Evolutionary conservation across 2,329 filamentous ascomycete species (phyloP), one percentile per base, ranked within the genome.

Genomic region (Botrytis deweyae): DNA sequence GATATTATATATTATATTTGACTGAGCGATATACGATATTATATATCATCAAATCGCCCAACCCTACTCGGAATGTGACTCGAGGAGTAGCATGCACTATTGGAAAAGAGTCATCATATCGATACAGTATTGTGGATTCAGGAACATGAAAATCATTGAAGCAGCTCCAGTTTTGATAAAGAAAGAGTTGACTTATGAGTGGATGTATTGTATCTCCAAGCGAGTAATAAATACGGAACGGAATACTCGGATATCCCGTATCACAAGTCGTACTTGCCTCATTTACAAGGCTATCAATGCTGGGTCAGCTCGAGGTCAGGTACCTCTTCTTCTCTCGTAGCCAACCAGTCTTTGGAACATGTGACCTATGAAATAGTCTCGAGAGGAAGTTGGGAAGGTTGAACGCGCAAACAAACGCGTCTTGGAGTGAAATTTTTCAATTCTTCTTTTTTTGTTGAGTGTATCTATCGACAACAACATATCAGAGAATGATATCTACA

Each of bases 361-460:
- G 38, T 64, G 62, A 64, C 62, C 59, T 36, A n/a, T 42, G 61
- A 40, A 33, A 33, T 33, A 29, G 61, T 29, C 61, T 42, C 9
- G 59, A 33, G 16, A 22, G 20, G 33, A 38, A 40, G 59, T 9
- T 12, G 33, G 22, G 38, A 33, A 52, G 44, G 20, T 38, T 38
- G 64, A 49, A 66, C 64, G 64, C 44, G 64, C 29, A 38, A 38
- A 52, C 44, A 66, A 49, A 66, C 64, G 64, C 44, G 64, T 66
- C 44, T 49, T 38, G 29, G 12, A 40, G n/a, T n/a, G 44, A 16
- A 52, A 49, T 10, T 49, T 49, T 52, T n/a, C 64, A 66, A 38
- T 1, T 33, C 46, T 36, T n/a, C 36, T n/a, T 38, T 49, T 52
- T n/a, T n/a, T 1, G 22, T n/a, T 8, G 36, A 25, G 36, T 52